Evolutionary conservation across 148 eudicot species (phyloP), one percentile per base, ranked within the genome.

Genomic region (Euryodendron excelsum): DNA sequence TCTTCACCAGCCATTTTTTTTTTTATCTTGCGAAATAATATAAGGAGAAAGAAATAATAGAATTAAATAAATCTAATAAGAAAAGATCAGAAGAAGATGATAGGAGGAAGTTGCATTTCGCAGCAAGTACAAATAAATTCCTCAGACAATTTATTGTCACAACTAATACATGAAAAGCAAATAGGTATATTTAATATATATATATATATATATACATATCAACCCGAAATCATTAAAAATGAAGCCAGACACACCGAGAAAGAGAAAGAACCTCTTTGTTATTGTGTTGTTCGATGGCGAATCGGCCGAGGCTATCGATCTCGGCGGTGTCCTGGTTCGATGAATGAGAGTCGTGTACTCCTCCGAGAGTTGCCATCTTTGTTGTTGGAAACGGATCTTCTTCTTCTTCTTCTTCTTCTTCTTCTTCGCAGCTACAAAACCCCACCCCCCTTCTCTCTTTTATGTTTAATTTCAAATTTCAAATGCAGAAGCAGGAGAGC

Each of bases 241-340:
- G 60, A 53, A 23, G 23, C 0, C 0, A 20, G 3, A 25, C 21
- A n/a, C 21, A n/a, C n/a, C n/a, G 30, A 27, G 30, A 41, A 20
- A 31, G 31, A 78, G 28, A 52, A 31, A 21, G 37, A 27, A 78
- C 81, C 75, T 78, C 59, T 70, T 78, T 78, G 59, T 13, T 31
- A 33, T 78, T 78, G 11, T 78, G 81, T 44, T 78, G 68, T 33
- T 78, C 69, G 37, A 78, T 76, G 37, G 81, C 76, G 47, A 78
- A 78, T 0, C 53, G 81, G 1, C 47, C 81, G 50, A 78, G 81
- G 27, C 61, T 36, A 3, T 78, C 81, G 69, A 78, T 23, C 69
- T 78, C 69, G 31, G 25, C 60, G 61, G 56, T 31, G 44, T 64
- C 66, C 31, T 65, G 45, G 44, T 47, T 61, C 44, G 75, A 70